Evolutionary conservation across 2,329 filamentous ascomycete genomes (phyloP), one percentile per base, ranked within the genome.

Genomic region (Nigrospora osmanthi): DNA sequence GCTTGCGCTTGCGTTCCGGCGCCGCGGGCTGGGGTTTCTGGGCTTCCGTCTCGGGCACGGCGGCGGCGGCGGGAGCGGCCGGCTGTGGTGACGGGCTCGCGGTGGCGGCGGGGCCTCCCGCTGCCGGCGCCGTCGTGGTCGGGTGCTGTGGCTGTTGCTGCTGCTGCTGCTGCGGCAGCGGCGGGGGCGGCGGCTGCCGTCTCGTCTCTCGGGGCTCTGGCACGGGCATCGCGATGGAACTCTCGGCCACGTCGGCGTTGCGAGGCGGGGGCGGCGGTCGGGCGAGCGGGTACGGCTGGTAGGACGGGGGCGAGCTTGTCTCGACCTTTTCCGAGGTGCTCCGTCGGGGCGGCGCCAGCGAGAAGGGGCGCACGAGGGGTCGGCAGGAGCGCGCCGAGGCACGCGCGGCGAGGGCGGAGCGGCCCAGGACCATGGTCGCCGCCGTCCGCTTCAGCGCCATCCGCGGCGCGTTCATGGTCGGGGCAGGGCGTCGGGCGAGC

Each of bases 21-120:
- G 67, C 56, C 43, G 72, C 68, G 4, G 77, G 68, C 57, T 80
- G 81, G 32, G 80, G 68, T 59, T 80, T 83, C 60, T 89, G 85
- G 2, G 82, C 79, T 59, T 87, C 82, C 38, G 65, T 63, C 61
- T 89, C 85, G 23, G 72, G 66, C 17, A 82, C 53, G 47, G 72
- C 72, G 28, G 72, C 56, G n/a, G 62, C 15, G 65, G 69, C 17
- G 68, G 68, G 11, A 23, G 61, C 57, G 41, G 38, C 15, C 37
- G 37, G 6, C 12, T 14, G 31, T 17, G 38, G 30, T 11, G 47
- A 4, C 30, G 42, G 19, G 39, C 28, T 47, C 9, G 72, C 72
- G 28, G 72, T 56, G n/a, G 62, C 15, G 65, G 69, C 17, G 68
- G 68, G 11, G 70, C 58, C n/a, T 71, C 73, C 59, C 73, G 69